These are phyloP conservation scores for Apiotrichum laibachii DNA, from an alignment of 1,284 basidiomycete species.

Conservation along the genomic window DNA sequence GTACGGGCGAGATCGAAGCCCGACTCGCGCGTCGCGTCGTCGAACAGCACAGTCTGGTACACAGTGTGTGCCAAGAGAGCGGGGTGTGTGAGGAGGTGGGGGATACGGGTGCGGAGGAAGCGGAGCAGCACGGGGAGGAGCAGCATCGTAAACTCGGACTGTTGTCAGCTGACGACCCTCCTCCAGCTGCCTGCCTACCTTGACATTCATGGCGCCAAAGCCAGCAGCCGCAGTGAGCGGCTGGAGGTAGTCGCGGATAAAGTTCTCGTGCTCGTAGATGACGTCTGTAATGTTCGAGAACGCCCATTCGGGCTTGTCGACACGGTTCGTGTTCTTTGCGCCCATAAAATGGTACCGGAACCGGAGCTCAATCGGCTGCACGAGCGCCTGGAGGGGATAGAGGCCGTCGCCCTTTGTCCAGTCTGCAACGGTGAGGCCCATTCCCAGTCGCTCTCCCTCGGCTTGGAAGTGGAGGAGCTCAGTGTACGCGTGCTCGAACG, in stretches of 20 bases:
- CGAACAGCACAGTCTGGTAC: conserved; percentile 85
- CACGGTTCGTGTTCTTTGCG: conserved; percentile 76
- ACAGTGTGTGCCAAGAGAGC: conserved; percentile 91
- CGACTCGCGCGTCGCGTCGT: conserved; percentile 72
- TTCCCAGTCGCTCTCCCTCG: conserved; percentile 51
- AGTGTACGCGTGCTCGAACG: conserved; percentile 70
- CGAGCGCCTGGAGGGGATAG: conserved; percentile 79
- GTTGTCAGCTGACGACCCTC: conserved; percentile 16
- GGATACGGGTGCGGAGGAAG: conserved; percentile 72
- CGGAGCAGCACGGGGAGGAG: conserved; percentile 67
- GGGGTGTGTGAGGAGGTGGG: conserved; percentile 70
- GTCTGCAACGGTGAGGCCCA: conserved; percentile 6
- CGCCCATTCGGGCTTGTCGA: conserved; percentile 99
- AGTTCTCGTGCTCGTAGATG: conserved; percentile 72
- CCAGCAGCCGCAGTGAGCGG: conserved; percentile 64
- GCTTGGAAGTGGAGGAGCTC: conserved; percentile 73
- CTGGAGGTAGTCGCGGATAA: conserved; percentile 75
- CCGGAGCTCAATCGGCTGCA: conserved; percentile 76
- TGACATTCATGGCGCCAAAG: conserved; percentile 66
- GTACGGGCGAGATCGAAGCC: conserved; percentile 65
- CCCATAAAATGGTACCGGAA: conserved; percentile 97
- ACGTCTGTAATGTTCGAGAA: conserved; percentile 85
- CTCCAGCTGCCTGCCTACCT: too few relatives aligned
- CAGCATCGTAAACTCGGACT: conserved; percentile 76
- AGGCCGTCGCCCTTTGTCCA: conserved; percentile 54